These are phyloP conservation scores for Salvia hispanica DNA, from an alignment of 257 asterid species.

Conservation along the genomic window DNA sequence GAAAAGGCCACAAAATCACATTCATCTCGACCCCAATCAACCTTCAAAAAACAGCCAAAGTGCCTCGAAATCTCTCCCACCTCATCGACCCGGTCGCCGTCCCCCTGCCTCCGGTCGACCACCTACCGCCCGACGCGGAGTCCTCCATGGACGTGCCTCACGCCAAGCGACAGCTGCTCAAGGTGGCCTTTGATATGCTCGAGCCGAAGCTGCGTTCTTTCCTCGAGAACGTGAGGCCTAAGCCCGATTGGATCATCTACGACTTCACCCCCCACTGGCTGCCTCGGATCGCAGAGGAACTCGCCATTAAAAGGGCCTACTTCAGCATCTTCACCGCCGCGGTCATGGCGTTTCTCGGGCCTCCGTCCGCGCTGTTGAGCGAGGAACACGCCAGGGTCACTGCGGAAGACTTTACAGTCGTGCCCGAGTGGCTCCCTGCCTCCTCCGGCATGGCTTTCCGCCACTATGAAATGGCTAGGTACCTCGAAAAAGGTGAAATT, in stretches of 20 bases:
- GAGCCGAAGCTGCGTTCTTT: conserved; percentile 48
- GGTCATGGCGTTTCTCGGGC: conserved; percentile 64
- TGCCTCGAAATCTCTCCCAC: conserved; percentile 51
- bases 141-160: conserved; percentile 89
- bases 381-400: conserved; percentile 38
- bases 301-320: conserved; percentile 46
- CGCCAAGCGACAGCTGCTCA: conserved; percentile 62
- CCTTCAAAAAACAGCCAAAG: conserved; percentile 52
- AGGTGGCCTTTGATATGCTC: conserved; percentile 72
- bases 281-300: conserved; percentile 48
- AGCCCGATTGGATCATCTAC: conserved; percentile 75
- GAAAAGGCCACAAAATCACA: conserved; percentile 65
- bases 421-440: conserved; percentile 77
- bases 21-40: conserved; percentile 83
- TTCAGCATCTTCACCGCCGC: conserved; percentile 83
- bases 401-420: conserved; percentile 57
- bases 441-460: conserved; percentile 49
- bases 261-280: conserved; percentile 90
- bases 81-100: conserved; percentile 49
- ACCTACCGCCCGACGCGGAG: conserved; percentile 64
- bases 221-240: conserved; percentile 54
- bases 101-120: conserved; percentile 52
- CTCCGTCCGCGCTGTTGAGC: conserved; percentile 47
- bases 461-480: conserved; percentile 59
- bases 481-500: conserved; percentile 54